phyloP scores from a whole-genome alignment of 495 filamentous ascomycete species.

The Penicillium crystallinum region DNA sequence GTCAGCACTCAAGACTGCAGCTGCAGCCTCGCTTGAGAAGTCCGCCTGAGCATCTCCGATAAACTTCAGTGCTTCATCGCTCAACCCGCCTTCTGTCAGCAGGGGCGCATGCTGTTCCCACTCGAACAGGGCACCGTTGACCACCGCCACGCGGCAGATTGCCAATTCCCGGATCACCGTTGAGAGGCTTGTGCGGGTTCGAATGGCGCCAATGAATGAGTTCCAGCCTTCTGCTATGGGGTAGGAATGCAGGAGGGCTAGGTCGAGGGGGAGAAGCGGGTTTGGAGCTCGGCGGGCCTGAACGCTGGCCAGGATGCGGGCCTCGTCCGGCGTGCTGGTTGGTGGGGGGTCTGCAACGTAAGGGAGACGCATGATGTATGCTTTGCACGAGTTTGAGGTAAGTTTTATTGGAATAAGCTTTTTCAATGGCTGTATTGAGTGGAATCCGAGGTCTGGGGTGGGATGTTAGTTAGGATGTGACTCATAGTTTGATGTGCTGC shows the following conservation, averaged over 20 bases:
- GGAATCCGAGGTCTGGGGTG: not conserved
- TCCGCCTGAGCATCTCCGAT: slow-evolving; percentile 29
- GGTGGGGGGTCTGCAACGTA: slow-evolving; percentile 58
- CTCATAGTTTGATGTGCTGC: not conserved
- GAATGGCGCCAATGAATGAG: slow-evolving; percentile 68
- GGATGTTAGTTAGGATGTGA: not conserved
- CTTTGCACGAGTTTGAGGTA: not conserved
- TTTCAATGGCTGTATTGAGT: not conserved
- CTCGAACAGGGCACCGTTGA: slow-evolving; percentile 72
- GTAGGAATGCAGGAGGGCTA: slow-evolving; percentile 67
- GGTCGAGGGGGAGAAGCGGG: slow-evolving; percentile 64
- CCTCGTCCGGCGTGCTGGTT: slow-evolving; percentile 37
- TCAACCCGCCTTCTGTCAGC: slow-evolving; percentile 44
- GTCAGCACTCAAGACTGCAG: slow-evolving; percentile 43
- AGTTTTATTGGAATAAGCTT: not conserved
- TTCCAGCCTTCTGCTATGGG: slow-evolving; percentile 77
- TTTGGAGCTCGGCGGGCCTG: slow-evolving; percentile 57
- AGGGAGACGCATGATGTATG: slow-evolving; percentile 61
- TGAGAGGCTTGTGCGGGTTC: slow-evolving; percentile 56
- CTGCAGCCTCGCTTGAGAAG: slow-evolving; percentile 8
- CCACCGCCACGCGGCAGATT: slow-evolving; percentile 68
- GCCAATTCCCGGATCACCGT: slow-evolving; percentile 62
- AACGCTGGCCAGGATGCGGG: slow-evolving; percentile 56
- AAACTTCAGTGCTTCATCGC: slow-evolving; percentile 42
- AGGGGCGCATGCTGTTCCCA: slow-evolving; percentile 74